These are phyloP conservation scores for Clitopilus hobsonii DNA, from an alignment of 768 basidiomycete species.

Conservation along the genomic window DNA sequence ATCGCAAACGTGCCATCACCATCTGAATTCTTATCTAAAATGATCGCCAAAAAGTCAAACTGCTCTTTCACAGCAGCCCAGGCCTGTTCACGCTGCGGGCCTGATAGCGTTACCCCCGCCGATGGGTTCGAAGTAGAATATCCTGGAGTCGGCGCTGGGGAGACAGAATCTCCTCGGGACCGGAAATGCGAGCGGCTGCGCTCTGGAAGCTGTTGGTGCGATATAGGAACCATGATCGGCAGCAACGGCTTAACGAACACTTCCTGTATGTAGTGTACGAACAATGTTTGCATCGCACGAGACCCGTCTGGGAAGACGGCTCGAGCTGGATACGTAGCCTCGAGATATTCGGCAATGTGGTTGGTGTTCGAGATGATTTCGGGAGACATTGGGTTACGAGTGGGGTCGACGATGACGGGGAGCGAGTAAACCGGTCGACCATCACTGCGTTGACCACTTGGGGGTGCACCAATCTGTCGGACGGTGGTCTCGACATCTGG, in stretches of 20 bases:
- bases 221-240: slow-evolving; percentile 66
- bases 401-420: slow-evolving; percentile 64
- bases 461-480: slow-evolving; percentile 53
- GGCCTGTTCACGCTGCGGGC: slow-evolving; percentile 54
- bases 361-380: slow-evolving; percentile 55
- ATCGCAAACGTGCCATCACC: slow-evolving; percentile 61
- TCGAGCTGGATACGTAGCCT: slow-evolving; percentile 61
- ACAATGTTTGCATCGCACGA: slow-evolving; percentile 61
- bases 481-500: slow-evolving; percentile 62
- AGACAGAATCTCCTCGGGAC: slow-evolving; percentile 12
- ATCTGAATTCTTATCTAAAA: slow-evolving; percentile 68
- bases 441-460: slow-evolving; percentile 47
- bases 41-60: slow-evolving; percentile 57
- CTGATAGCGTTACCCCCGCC: slow-evolving; percentile 15
- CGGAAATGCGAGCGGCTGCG: slow-evolving; percentile 49
- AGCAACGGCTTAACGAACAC: slow-evolving; percentile 62
- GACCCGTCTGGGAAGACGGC: slow-evolving; percentile 70
- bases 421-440: slow-evolving; percentile 63
- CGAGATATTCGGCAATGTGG: slow-evolving; percentile 69
- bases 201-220: slow-evolving; percentile 55
- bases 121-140: background rate
- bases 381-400: slow-evolving; percentile 37
- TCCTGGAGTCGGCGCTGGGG: slow-evolving; percentile 5
- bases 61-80: slow-evolving; percentile 64
- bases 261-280: slow-evolving; percentile 67